phyloP scores from a whole-genome alignment of 768 basidiomycete species.

The Lanmaoa pseudosensibilis region DNA sequence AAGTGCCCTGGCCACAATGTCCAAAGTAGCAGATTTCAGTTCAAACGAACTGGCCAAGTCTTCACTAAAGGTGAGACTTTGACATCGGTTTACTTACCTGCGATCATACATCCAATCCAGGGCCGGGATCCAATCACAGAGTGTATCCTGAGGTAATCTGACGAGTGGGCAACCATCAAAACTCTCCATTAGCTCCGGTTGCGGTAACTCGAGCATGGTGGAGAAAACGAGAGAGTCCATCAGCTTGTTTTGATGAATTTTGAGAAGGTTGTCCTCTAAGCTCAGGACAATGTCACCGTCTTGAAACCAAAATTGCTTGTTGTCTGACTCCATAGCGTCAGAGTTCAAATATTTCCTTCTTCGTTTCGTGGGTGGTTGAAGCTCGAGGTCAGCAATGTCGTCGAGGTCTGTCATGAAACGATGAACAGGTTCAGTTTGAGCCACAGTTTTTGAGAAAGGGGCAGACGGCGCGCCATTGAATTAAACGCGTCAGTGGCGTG shows the following conservation, averaged over 20 bases:
- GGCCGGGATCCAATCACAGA: constrained; percentile 31
- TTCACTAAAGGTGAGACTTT: not conserved
- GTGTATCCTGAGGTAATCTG: constrained; percentile 24
- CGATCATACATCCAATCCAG: constrained; percentile 37
- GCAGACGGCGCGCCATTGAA: not conserved
- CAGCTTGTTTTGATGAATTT: constrained; percentile 26
- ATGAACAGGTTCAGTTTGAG: not conserved
- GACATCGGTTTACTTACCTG: constrained; percentile 22
- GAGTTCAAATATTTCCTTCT: not conserved
- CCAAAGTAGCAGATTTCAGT: constrained; percentile 21
- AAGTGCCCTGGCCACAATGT: constrained; percentile 28
- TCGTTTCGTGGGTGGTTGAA: constrained; percentile 6
- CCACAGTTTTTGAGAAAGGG: not conserved
- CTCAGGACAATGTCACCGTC: constrained; percentile 39
- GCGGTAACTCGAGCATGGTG: constrained; percentile 39
- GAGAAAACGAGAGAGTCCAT: constrained; percentile 30
- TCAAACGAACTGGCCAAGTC: constrained; percentile 26
- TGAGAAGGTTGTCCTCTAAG: constrained; percentile 24
- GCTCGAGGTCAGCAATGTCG: not conserved
- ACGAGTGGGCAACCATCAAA: constrained; percentile 35
- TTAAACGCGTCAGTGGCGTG: constrained; percentile 5
- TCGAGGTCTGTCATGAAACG: not conserved
- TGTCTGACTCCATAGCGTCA: not conserved
- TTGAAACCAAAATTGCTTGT: constrained; percentile 28
- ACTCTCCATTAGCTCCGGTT: constrained; percentile 30